These are phyloP conservation scores for Colletotrichum cuscutae DNA, from an alignment of 2,329 filamentous ascomycete species.

Conservation along the genomic window DNA sequence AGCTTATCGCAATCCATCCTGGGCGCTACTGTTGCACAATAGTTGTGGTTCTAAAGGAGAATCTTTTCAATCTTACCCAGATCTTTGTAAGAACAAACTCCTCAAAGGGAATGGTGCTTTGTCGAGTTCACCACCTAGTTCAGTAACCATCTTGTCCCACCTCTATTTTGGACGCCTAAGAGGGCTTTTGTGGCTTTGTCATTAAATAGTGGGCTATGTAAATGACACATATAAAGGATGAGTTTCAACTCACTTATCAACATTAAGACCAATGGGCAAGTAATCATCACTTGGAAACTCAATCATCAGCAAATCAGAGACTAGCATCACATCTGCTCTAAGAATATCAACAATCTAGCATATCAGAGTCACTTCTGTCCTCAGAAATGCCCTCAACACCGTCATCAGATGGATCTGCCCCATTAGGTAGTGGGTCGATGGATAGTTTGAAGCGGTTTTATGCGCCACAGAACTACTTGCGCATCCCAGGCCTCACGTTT, in stretches of 20 bases:
- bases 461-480: constrained; percentile 23
- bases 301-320: not conserved
- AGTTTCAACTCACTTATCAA: not conserved
- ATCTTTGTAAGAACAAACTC: accelerated
- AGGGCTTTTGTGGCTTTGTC: no score
- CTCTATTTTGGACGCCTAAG: no score
- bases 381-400: not conserved
- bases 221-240: not conserved
- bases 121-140: no score
- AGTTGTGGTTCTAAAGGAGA: no score
- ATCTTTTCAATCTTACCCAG: not conserved
- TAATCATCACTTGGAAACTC: not conserved
- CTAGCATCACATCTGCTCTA: not conserved
- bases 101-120: not conserved
- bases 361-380: not conserved
- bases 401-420: not conserved
- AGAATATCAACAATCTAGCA: not conserved
- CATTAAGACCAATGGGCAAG: not conserved
- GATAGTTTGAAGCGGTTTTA: not conserved
- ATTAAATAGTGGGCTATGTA: not conserved
- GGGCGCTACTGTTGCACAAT: not conserved
- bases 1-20: not conserved
- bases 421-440: not conserved
- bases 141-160: no score
- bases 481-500: constrained; percentile 26